Evolutionary conservation across 305 asterid genomes (phyloP).

Genomic region (Nicotiana rustica): DNA sequence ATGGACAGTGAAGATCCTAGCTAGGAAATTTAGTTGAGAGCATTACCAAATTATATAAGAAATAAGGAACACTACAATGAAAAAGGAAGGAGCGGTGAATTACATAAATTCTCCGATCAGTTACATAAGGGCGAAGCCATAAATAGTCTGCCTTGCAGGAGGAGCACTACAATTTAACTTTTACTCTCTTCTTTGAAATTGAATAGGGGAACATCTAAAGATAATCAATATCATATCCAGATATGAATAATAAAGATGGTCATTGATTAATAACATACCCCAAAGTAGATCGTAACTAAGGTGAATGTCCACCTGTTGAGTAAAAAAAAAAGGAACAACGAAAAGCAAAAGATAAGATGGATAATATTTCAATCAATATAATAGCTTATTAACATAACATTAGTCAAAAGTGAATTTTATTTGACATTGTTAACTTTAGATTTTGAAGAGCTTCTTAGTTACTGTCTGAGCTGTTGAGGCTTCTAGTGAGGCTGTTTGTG

Average conservation of each 20-base stretch:
- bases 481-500: not conserved
- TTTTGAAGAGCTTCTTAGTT: constrained; percentile 2
- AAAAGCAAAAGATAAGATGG: constrained; percentile 7
- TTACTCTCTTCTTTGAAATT: no score
- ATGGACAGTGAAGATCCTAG: constrained; percentile 66
- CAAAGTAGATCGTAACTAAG: constrained; percentile 78
- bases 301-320: constrained; percentile 89
- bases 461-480: not conserved
- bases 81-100: not conserved
- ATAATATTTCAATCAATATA: constrained; percentile 1
- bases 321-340: constrained; percentile 42
- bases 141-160: not conserved
- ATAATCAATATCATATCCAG: not conserved
- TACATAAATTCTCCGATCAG: not conserved
- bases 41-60: constrained; percentile 29
- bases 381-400: not conserved
- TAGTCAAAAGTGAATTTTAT: constrained; percentile 1
- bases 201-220: no score
- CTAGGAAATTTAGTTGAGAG: constrained; percentile 51
- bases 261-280: constrained; percentile 59
- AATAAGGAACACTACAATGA: not conserved
- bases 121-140: not conserved
- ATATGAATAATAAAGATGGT: constrained; percentile 34
- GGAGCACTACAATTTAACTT: no score
- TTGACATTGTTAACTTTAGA: constrained; percentile 4